phyloP scores from a whole-genome alignment of 2,329 filamentous ascomycete genomes.

The Akanthomyces lecanii region DNA sequence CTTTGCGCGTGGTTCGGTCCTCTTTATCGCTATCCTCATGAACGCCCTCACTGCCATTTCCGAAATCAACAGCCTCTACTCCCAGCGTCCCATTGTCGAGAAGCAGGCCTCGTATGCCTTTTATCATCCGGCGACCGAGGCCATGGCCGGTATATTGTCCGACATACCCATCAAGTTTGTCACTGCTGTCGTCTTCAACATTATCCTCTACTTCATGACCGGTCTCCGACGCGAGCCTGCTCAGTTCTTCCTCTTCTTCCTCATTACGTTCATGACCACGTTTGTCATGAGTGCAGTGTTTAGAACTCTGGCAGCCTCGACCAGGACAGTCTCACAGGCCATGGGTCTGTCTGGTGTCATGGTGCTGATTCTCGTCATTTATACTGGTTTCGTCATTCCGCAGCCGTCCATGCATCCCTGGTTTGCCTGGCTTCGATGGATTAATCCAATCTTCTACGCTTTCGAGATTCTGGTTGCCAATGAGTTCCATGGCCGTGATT shows the following conservation, averaged over 20 bases:
- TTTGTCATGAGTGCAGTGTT: constrained; percentile 75
- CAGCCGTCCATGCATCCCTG: constrained; percentile 62
- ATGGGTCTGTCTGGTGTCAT: constrained; percentile 50
- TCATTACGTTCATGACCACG: constrained; percentile 64
- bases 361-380: constrained; percentile 56
- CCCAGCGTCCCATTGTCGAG: constrained; percentile 44
- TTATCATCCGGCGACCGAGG: constrained; percentile 50
- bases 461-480: constrained; percentile 72
- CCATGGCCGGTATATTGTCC: constrained; percentile 48
- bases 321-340: constrained; percentile 59
- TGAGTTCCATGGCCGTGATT: constrained; percentile 59
- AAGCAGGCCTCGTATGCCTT: constrained; percentile 47
- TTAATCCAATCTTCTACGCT: constrained; percentile 69
- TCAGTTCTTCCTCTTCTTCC: constrained; percentile 71
- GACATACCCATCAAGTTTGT: constrained; percentile 57
- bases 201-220: constrained; percentile 55
- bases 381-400: constrained; percentile 54
- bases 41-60: constrained; percentile 55
- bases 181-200: constrained; percentile 47
- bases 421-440: constrained; percentile 72
- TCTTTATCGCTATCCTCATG: constrained; percentile 58
- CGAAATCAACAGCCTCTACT: constrained; percentile 46
- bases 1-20: constrained; percentile 49
- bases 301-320: constrained; percentile 66
- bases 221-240: constrained; percentile 53